A percentile compares a stretch with the other conserved stretches of the same genome.
Evolutionary conservation across 495 filamentous ascomycete species (phyloP).

Genomic region (Astrocystis sublimbata): DNA sequence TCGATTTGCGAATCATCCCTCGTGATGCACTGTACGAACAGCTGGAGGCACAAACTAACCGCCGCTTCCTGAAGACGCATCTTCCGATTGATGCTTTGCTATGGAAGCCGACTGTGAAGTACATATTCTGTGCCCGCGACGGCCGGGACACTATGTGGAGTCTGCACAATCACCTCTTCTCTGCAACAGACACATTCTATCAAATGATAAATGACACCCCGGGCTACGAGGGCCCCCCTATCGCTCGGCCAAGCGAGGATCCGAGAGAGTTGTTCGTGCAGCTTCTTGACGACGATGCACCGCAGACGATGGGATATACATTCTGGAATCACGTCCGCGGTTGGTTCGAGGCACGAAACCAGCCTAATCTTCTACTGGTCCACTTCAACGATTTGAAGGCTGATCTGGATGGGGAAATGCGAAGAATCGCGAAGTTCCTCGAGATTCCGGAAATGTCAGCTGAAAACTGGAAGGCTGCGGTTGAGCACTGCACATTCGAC

Average conservation of each 20-base stretch:
- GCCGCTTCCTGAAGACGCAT: constrained; percentile 9
- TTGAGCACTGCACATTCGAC: constrained; percentile 7
- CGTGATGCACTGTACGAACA: not conserved
- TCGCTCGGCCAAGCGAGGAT: not conserved
- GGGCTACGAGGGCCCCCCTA: not conserved
- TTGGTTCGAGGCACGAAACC: constrained; percentile 2
- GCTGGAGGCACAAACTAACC: not conserved
- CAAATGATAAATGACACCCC: constrained; percentile 3
- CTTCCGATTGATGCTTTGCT: constrained; percentile 2
- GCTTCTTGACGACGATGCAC: not conserved
- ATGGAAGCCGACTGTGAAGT: constrained; percentile 1
- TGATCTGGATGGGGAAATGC: constrained; percentile 6
- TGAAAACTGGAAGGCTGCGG: constrained; percentile 4
- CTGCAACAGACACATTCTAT: constrained; percentile 3
- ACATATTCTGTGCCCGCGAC: constrained; percentile 1
- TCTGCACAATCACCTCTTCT: not conserved
- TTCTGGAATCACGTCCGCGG: constrained; percentile 4
- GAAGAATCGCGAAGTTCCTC: constrained; percentile 2
- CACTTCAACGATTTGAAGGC: constrained; percentile 10
- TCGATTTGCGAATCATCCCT: constrained; percentile 1
- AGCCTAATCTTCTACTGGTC: constrained; percentile 4
- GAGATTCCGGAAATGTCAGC: constrained; percentile 2
- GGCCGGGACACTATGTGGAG: constrained; percentile 4
- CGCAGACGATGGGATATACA: not conserved
- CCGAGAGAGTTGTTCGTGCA: constrained; percentile 5